A percentile compares a stretch with the other conserved stretches of the same genome.
These are phyloP conservation scores for Oleoguttula mirabilis DNA, from an alignment of 495 filamentous ascomycete species.

Conservation along the genomic window DNA sequence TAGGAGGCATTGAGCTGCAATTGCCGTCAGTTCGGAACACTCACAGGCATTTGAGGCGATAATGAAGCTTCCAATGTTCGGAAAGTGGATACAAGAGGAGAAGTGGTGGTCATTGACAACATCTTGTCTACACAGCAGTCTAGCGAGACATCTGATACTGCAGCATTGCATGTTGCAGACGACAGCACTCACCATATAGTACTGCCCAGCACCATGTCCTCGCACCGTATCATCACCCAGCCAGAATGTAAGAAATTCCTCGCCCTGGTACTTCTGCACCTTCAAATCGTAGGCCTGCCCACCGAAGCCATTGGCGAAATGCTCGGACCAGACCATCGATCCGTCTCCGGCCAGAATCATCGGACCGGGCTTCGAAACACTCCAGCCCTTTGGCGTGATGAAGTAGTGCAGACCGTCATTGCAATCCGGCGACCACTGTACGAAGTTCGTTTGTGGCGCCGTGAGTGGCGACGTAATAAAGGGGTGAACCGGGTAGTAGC, in stretches of 20 bases:
- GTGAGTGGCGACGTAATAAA: background rate
- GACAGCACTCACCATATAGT: background rate
- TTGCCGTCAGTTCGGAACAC: background rate
- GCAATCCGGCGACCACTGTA: background rate
- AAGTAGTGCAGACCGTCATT: background rate
- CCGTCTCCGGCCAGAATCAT: constrained; percentile 2
- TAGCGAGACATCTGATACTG: background rate
- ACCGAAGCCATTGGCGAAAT: background rate
- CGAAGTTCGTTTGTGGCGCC: background rate
- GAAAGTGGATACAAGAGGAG: too few relatives aligned
- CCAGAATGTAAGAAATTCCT: constrained; percentile 6
- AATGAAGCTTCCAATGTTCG: too few relatives aligned
- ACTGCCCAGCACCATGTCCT: background rate
- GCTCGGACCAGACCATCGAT: background rate
- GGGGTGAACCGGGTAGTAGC: background rate
- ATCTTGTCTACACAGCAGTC: too few relatives aligned
- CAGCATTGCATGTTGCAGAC: background rate
- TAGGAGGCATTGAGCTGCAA: background rate
- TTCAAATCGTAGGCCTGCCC: background rate
- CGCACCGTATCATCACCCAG: constrained; percentile 1
- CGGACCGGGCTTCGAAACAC: background rate
- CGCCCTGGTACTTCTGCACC: background rate
- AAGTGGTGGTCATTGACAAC: too few relatives aligned
- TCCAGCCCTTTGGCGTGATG: constrained; percentile 1
- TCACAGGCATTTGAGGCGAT: too few relatives aligned